phyloP scores from a whole-genome alignment of 805 yeast species.

The Yarrowia keelungensis region DNA sequence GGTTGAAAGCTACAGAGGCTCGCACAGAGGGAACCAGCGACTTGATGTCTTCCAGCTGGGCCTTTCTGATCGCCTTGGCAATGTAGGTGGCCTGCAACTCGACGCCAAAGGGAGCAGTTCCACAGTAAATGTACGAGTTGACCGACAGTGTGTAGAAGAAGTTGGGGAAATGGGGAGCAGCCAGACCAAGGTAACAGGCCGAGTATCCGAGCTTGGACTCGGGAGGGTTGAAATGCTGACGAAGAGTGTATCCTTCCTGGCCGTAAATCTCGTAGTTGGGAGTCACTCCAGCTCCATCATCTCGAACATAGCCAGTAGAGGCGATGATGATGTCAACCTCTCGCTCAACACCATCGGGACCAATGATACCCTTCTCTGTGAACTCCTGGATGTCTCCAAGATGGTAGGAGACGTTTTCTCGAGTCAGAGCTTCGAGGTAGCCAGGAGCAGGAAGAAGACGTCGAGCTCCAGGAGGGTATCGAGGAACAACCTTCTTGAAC shows the following conservation, averaged over 20 bases:
- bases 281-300: slow-evolving; percentile 33
- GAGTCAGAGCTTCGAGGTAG: slow-evolving; percentile 42
- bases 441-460: slow-evolving; percentile 42
- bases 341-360: slow-evolving; percentile 40
- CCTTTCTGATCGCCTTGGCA: slow-evolving; percentile 36
- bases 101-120: slow-evolving; percentile 37
- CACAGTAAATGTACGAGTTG: slow-evolving; percentile 38
- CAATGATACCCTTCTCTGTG: slow-evolving; percentile 43
- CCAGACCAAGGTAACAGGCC: slow-evolving; percentile 39
- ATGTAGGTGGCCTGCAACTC: slow-evolving; percentile 39
- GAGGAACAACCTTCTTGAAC: slow-evolving; percentile 42
- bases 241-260: slow-evolving; percentile 32
- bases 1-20: slow-evolving; percentile 39
- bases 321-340: slow-evolving; percentile 39
- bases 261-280: slow-evolving; percentile 38
- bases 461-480: slow-evolving; percentile 41
- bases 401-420: slow-evolving; percentile 40
- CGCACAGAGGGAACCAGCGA: slow-evolving; percentile 35
- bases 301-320: slow-evolving; percentile 40
- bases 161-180: slow-evolving; percentile 40
- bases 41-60: slow-evolving; percentile 38
- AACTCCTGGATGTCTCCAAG: slow-evolving; percentile 40
- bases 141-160: slow-evolving; percentile 39
- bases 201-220: slow-evolving; percentile 33
- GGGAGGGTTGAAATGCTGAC: slow-evolving; percentile 32